Conservation (phyloP, 345 rosid species). For the Eucalyptus brandiana region DNA sequence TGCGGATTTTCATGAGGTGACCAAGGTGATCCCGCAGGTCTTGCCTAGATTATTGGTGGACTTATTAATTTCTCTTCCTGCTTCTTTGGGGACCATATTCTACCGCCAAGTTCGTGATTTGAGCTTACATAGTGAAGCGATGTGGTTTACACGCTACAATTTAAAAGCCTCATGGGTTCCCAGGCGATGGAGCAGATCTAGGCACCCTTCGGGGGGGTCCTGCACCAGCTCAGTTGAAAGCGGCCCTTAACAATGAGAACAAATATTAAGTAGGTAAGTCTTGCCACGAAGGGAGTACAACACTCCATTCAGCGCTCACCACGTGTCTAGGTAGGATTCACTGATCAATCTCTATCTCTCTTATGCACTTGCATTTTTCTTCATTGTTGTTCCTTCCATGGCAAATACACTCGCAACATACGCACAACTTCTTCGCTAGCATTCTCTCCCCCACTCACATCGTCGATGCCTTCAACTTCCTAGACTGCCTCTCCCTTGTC, state of each 20-base stretch:
- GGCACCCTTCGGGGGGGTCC: background rate
- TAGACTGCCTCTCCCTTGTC: background rate
- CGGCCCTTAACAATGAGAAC: background rate
- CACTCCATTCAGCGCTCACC: background rate
- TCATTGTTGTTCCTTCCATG: background rate
- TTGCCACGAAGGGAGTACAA: background rate
- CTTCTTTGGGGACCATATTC: background rate
- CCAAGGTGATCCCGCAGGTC: constrained; percentile 7
- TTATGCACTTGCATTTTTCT: background rate
- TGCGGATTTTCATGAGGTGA: constrained; percentile 6
- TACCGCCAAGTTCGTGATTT: background rate
- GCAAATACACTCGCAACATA: too few relatives aligned
- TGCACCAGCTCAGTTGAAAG: background rate
- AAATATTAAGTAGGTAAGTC: too few relatives aligned
- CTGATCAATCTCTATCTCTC: background rate
- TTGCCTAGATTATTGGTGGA: constrained; percentile 12
- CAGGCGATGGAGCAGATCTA: background rate
- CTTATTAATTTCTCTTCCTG: background rate
- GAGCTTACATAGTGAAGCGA: background rate
- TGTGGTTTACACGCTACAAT: background rate
- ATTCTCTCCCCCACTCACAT: background rate
- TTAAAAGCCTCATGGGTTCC: background rate
- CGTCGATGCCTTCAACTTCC: background rate
- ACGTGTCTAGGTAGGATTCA: background rate
- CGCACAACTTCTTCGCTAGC: background rate